Base-by-base conservation (phyloP, 768 basidiomycete genomes). In the Solioccasus polychromus region DNA sequence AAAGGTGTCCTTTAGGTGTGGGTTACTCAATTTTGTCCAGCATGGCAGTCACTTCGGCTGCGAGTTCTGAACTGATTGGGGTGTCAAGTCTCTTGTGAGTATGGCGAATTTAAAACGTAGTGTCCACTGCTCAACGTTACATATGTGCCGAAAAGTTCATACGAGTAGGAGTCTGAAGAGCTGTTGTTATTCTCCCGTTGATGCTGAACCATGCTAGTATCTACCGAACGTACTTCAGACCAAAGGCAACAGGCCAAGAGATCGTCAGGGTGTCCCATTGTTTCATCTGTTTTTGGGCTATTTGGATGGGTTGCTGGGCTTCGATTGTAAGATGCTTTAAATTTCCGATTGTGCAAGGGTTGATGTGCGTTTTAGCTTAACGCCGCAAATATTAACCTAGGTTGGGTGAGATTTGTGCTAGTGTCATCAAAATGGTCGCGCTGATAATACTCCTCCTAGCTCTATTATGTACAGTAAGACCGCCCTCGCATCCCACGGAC, bases 11-110 rank as follows among this genome's bases (percentile, higher is more conserved):
- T 18, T 22, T 5, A 20, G n/a, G n/a, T 41, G 20, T 30, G 12
- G 20, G 15, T 19, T 26, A 8, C 45, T 43, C 14, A 47, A 30
- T 18, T 22, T 17, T 23, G 10, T 39, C 28, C 17, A 67, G 66
- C 48, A 75, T 74, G 74, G 74, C 73, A 10, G 75, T 75, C 15
- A 76, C 74, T 4, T 70, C 70, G 26, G 71, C 75, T 7, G 66
- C 71, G 14, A 71, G 71, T 52, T 64, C 74, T 9, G 74, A 76
- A 49, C 62, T 75, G 26, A 74, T 75, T 29, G 74, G 71, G 5
- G 73, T 70, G 12, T 69, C 69, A 1, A 68, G 67, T 55, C 59
- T 71, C 20, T 68, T 76, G 74, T 76, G 49, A 53, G 72, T 57
- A 14, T 22, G 49, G 19, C 26, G 28, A 29, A 42, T 17, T 20